Percentiles rank a stretch among this genome's conserved stretches.
Conservation (phyloP, 176 grass and related monocot species). For the Poa annua region DNA sequence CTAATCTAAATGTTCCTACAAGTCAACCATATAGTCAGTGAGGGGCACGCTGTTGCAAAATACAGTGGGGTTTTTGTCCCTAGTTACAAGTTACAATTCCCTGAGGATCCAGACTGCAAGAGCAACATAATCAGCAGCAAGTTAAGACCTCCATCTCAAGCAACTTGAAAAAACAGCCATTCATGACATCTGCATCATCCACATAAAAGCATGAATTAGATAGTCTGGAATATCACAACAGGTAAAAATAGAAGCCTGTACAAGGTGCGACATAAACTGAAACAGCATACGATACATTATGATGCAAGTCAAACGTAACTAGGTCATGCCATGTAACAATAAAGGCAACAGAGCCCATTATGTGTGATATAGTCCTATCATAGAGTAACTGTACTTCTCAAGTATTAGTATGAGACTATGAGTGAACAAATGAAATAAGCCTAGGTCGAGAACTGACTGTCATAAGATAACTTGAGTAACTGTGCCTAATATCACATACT, state of each 20-base stretch:
- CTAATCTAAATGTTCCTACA: slow-evolving; percentile 26
- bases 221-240: background rate
- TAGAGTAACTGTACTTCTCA: too few species aligned
- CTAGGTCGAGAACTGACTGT: background rate
- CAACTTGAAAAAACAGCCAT: slow-evolving; percentile 13
- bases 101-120: background rate
- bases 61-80: slow-evolving; percentile 10
- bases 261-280: background rate
- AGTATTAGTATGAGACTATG: background rate
- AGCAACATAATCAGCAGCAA: slow-evolving; percentile 12
- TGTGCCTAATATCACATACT: slow-evolving; percentile 21
- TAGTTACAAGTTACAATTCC: slow-evolving; percentile 10
- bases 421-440: background rate
- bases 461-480: background rate
- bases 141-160: background rate
- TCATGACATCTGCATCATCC: slow-evolving; percentile 38
- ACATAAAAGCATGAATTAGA: slow-evolving; percentile 22
- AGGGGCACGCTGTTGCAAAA: background rate
- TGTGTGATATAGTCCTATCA: background rate
- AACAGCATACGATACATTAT: background rate
- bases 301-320: background rate
- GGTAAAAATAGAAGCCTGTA: background rate
- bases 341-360: background rate
- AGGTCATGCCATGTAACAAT: background rate
- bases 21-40: slow-evolving; percentile 12